Evolutionary conservation across 2,329 filamentous ascomycete genomes (phyloP).

Genomic region (Penicillium polonicum): DNA sequence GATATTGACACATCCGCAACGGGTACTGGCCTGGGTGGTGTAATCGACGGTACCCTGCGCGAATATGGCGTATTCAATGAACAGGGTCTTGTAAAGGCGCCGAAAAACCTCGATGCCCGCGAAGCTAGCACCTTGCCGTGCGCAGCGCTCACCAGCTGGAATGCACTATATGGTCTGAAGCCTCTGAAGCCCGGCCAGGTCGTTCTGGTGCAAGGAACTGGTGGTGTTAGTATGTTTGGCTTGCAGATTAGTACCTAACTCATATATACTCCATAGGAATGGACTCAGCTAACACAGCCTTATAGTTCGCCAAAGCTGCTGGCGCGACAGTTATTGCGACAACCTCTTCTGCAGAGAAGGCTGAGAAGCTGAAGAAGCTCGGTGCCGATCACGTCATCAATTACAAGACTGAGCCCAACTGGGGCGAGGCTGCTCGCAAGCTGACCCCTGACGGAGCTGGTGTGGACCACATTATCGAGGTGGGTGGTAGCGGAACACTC

Average conservation of each 20-base stretch:
- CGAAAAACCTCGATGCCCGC: constrained; percentile 53
- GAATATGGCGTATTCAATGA: constrained; percentile 68
- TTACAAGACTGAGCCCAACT: constrained; percentile 58
- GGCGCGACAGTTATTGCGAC: constrained; percentile 60
- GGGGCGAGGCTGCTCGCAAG: constrained; percentile 58
- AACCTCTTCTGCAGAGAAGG: constrained; percentile 57
- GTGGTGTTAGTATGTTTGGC: constrained; percentile 59
- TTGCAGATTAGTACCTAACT: constrained; percentile 42
- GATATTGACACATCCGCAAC: constrained; percentile 42
- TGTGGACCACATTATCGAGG: constrained; percentile 63
- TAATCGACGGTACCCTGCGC: constrained; percentile 65
- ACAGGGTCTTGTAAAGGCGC: constrained; percentile 64
- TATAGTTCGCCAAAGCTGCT: constrained; percentile 49
- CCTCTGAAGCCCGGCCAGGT: constrained; percentile 55
- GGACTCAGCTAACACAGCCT: background rate
- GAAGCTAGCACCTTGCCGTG: constrained; percentile 61
- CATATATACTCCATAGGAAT: background rate
- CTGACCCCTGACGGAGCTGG: constrained; percentile 53
- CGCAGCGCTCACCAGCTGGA: constrained; percentile 65
- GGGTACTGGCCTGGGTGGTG: constrained; percentile 64
- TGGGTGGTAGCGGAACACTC: constrained; percentile 65
- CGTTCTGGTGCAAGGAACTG: constrained; percentile 61
- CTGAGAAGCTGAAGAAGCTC: constrained; percentile 52
- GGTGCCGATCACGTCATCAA: constrained; percentile 62
- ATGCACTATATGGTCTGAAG: constrained; percentile 60